Base-by-base conservation (phyloP, 768 basidiomycete species). In the Hygrocybe punicea region DNA sequence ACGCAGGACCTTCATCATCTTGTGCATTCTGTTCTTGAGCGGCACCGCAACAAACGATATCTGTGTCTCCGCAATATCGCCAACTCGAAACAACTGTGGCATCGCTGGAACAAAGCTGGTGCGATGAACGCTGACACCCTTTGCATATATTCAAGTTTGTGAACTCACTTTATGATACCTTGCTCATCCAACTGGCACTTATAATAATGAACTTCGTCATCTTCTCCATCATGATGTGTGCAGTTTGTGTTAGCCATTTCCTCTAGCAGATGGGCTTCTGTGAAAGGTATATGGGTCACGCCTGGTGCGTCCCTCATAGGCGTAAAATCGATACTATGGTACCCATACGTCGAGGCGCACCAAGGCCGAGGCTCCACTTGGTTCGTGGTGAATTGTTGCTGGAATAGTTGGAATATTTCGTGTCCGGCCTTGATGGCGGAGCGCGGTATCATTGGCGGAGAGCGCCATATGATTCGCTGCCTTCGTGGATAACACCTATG, bases 201-300 rank as follows among this genome's bases (percentile, higher is more conserved):
- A 21, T 51, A 58, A 45, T 61, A 63, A 23, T 50, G 29, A 9
- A 63, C 62, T 4, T 50, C n/a, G 23, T n/a, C n/a, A n/a, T n/a
- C n/a, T 63, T 63, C 4, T 63, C 62, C 16, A n/a, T 63, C 58
- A 7, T 50, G 51, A 23, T 61, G 56, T 6, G 59, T 24, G 16
- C 55, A 53, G 4, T 53, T 50, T 2, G 21, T 4, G 1, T 47
- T 52, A 2, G 29, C 47, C 46, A 58, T 52, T 39, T 50, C 16
- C 17, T 49, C 48, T 17, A n/a, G n/a, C n/a, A n/a, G n/a, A n/a
- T n/a, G n/a, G n/a, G 29, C 50, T 21, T 40, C 23, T 9, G 17
- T 39, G 52, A 61, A 57, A 3, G 58, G 42, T 36, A 48, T 39
- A 11, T 44, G 39, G 9, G 51, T 44, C 14, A 36, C 29, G 16